A percentile compares a stretch with the other conserved stretches of the same genome.
phyloP scores from a whole-genome alignment of 2,329 filamentous ascomycete genomes.

The Myriosclerotinia curreyana region DNA sequence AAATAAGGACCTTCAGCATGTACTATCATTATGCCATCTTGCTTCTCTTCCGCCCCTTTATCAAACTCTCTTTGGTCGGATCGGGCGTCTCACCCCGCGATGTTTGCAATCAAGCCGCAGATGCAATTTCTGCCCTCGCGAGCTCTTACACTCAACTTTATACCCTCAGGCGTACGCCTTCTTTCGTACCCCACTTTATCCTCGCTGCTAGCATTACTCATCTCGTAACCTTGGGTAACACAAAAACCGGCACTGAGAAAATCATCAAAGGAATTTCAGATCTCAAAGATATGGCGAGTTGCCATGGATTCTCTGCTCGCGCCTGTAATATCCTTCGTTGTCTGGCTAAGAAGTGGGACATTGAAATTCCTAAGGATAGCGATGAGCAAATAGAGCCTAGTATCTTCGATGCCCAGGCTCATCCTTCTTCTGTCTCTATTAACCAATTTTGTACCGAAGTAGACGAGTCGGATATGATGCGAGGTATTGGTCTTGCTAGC shows the following conservation, averaged over 20 bases:
- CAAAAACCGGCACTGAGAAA: slow-evolving; percentile 41
- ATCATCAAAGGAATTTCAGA: slow-evolving; percentile 55
- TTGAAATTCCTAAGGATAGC: slow-evolving; percentile 48
- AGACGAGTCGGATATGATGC: slow-evolving; percentile 38
- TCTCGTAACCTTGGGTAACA: slow-evolving; percentile 31
- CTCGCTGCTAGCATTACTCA: slow-evolving; percentile 35
- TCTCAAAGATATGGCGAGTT: slow-evolving; percentile 57
- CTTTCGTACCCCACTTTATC: slow-evolving; percentile 39
- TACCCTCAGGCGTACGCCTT: slow-evolving; percentile 37
- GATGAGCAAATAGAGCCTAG: slow-evolving; percentile 38
- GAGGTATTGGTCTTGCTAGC: slow-evolving; percentile 22
- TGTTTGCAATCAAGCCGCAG: slow-evolving; percentile 38
- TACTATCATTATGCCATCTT: slow-evolving; percentile 69
- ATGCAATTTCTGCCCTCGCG: slow-evolving; percentile 40
- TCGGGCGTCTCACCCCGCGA: slow-evolving; percentile 35
- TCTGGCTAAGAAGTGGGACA: slow-evolving; percentile 57
- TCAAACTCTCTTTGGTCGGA: slow-evolving; percentile 34
- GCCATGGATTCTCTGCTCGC: slow-evolving; percentile 35
- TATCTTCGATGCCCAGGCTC: slow-evolving; percentile 34
- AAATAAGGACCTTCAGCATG: slow-evolving; percentile 49
- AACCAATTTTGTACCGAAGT: slow-evolving; percentile 36
- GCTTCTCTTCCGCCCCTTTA: slow-evolving; percentile 68
- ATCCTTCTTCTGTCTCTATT: slow-evolving; percentile 23
- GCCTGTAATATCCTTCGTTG: slow-evolving; percentile 50
- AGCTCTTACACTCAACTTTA: slow-evolving; percentile 38